Evolutionary conservation across 2,329 filamentous ascomycete genomes (phyloP).

Genomic region (Pyricularia sp.): DNA sequence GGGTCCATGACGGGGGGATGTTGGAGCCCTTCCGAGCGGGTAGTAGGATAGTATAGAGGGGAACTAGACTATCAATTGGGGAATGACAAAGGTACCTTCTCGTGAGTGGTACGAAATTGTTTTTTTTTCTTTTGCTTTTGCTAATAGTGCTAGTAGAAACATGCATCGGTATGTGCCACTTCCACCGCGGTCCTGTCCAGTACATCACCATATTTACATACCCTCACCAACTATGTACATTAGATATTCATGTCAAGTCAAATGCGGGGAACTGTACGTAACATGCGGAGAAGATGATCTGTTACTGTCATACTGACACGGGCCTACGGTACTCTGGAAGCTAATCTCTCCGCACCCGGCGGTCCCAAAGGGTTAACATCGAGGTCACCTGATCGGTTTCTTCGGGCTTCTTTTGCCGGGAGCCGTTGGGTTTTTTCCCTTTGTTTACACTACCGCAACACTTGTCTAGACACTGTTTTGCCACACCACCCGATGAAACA

Average conservation of each 20-base stretch:
- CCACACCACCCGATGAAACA: neutral
- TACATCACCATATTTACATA: constrained; percentile 1
- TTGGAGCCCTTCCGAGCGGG: neutral
- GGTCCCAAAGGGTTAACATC: neutral
- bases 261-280: neutral
- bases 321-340: neutral
- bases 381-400: constrained; percentile 2
- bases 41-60: neutral
- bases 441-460: neutral
- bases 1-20: neutral
- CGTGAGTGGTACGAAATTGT: neutral
- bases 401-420: neutral
- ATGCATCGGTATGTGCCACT: neutral
- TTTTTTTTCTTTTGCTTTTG: neutral
- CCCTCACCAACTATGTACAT: neutral
- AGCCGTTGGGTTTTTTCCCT: neutral
- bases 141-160: neutral
- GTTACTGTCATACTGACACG: neutral
- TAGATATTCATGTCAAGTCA: neutral
- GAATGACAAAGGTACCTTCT: neutral
- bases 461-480: neutral
- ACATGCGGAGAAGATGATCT: neutral
- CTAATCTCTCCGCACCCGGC: neutral
- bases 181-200: neutral
- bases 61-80: neutral